These are phyloP conservation scores for Exidia glandulosa DNA, from an alignment of 768 basidiomycete species.

Conservation along the genomic window DNA sequence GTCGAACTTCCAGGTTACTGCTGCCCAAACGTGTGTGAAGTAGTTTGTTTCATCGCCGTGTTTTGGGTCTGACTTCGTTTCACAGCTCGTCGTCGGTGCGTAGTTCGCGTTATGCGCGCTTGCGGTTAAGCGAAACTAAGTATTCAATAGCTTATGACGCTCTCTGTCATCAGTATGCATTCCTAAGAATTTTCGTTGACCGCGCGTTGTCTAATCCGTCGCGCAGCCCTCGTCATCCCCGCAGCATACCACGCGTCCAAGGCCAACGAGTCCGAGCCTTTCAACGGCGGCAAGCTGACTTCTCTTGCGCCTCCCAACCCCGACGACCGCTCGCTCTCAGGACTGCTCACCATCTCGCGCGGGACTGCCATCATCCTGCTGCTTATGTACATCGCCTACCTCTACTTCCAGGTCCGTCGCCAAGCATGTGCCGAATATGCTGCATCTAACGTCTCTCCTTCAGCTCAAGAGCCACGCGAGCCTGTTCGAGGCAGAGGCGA, in stretches of 20 bases:
- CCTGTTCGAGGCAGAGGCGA: conserved; percentile 40
- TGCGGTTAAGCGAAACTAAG: conserved; percentile 3
- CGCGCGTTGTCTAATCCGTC: conserved; percentile 9
- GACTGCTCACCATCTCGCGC: conserved; percentile 64
- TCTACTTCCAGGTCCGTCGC: conserved; percentile 57
- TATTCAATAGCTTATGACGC: conserved; percentile 61
- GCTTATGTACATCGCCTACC: conserved; percentile 59
- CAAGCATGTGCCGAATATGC: not conserved
- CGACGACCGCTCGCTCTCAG: conserved; percentile 22
- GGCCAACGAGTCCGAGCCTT: conserved; percentile 1
- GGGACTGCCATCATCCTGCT: conserved; percentile 73
- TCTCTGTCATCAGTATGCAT: conserved; percentile 68
- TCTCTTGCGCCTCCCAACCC: conserved; percentile 12
- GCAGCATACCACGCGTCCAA: conserved; percentile 56
- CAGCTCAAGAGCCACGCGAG: conserved; percentile 63
- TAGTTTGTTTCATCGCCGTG: not conserved
- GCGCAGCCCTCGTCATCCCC: conserved; percentile 72
- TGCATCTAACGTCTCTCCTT: not conserved
- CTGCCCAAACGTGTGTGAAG: conserved; percentile 68
- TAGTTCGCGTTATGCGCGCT: not conserved
- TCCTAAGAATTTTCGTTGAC: not conserved
- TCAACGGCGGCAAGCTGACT: conserved; percentile 4
- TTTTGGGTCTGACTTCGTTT: conserved; percentile 1
- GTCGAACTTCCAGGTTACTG: conserved; percentile 68
- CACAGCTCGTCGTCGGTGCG: conserved; percentile 2